Conservation (phyloP, 1,284 basidiomycete species). For the Fomitopsis betulina region DNA sequence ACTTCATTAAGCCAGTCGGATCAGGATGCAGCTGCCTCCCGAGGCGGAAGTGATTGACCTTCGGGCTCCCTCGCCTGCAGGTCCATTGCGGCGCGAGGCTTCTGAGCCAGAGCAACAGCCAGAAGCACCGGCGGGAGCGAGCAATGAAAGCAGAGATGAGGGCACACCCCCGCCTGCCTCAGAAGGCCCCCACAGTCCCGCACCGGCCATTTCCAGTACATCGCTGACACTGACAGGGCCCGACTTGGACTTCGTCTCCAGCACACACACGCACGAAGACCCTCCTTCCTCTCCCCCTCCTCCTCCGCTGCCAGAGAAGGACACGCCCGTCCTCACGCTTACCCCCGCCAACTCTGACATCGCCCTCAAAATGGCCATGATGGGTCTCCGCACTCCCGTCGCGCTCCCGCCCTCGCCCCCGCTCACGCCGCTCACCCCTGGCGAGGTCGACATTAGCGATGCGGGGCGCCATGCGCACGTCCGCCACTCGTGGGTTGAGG, state of each 20-base stretch:
- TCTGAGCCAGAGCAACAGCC: not conserved
- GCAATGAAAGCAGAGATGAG: not conserved
- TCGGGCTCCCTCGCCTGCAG: not conserved
- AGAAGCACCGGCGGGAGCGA: not conserved
- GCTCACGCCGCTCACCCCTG: slow-evolving; percentile 11
- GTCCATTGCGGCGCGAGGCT: not conserved
- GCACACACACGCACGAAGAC: not conserved
- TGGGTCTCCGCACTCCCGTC: slow-evolving; percentile 7
- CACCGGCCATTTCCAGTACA: not conserved
- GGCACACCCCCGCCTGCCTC: not conserved
- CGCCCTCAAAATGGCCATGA: slow-evolving; percentile 9
- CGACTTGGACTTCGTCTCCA: not conserved
- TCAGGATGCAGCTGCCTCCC: not conserved
- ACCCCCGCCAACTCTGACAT: slow-evolving; percentile 1
- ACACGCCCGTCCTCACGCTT: not conserved
- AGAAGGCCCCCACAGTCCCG: not conserved
- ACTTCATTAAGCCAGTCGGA: not conserved
- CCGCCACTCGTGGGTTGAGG: slow-evolving; percentile 4
- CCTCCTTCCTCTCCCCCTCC: not conserved
- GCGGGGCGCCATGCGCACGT: slow-evolving; percentile 3
- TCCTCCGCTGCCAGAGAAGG: not conserved
- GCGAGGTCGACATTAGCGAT: not conserved
- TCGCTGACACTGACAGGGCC: not conserved
- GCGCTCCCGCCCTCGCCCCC: slow-evolving; percentile 17
- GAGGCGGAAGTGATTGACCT: slow-evolving; percentile 1